These are phyloP conservation scores for Rhizoclosmatium sp. DNA, from an alignment of 192 early-diverging fungal species.

Conservation along the genomic window DNA sequence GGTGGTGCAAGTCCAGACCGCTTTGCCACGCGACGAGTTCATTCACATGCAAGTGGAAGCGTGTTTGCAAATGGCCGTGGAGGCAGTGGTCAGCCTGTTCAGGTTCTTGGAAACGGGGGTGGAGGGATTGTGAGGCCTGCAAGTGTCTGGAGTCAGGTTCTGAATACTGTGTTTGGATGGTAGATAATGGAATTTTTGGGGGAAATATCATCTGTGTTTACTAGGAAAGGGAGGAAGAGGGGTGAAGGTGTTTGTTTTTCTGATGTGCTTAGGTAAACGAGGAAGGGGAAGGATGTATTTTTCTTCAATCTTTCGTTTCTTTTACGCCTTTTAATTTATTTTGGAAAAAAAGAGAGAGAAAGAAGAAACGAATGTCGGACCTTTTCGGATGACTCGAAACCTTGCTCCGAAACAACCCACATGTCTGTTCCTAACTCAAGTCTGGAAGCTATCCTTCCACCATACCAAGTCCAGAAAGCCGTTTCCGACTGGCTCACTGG, in stretches of 20 bases:
- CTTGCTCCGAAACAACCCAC: not conserved
- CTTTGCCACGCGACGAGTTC: not conserved
- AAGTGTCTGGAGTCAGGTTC: constrained; percentile 25
- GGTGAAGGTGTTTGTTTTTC: not conserved
- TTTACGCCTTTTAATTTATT: not conserved
- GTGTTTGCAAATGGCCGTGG: constrained; percentile 12
- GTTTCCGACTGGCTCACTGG: constrained; percentile 19
- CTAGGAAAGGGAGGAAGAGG: not conserved
- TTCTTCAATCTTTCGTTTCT: not conserved
- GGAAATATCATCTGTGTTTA: not conserved
- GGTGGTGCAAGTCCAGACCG: not conserved
- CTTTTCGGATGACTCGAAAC: too few relatives aligned
- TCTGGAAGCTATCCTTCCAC: not conserved
- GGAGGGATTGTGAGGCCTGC: constrained; percentile 15
- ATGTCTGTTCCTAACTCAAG: not conserved
- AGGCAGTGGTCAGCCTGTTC: not conserved
- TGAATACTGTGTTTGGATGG: constrained; percentile 33
- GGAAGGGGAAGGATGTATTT: not conserved
- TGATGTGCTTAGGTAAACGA: not conserved
- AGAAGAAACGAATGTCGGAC: too few relatives aligned
- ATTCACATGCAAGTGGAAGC: constrained; percentile 5
- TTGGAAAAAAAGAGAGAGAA: not conserved
- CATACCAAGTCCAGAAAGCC: constrained; percentile 10
- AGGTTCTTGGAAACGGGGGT: constrained; percentile 4
- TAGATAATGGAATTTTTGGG: not conserved